These are phyloP conservation scores for Domatiomyces globalis DNA, from an alignment of 2,329 filamentous ascomycete genomes.

Conservation along the genomic window DNA sequence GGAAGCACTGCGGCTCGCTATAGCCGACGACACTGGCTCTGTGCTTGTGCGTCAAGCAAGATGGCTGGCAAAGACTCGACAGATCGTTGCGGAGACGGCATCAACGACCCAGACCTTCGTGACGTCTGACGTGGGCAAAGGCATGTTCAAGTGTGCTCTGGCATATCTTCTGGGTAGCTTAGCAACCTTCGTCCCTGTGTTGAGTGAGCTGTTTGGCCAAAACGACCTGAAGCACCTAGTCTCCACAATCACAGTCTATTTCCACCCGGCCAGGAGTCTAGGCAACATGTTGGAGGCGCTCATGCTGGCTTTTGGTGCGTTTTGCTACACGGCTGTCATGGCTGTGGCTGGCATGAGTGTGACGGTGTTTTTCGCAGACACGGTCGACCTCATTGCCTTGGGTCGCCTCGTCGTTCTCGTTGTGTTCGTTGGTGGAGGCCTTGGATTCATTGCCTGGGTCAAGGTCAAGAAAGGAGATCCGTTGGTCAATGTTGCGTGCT, in stretches of 20 bases:
- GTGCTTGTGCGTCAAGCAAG: constrained; percentile 3
- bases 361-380: constrained; percentile 60
- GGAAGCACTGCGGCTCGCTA: constrained; percentile 8
- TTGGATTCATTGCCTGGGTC: constrained; percentile 79
- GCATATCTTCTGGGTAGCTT: constrained; percentile 78
- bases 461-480: constrained; percentile 68
- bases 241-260: constrained; percentile 86
- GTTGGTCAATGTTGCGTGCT: constrained; percentile 71
- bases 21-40: constrained; percentile 12
- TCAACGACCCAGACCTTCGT: constrained; percentile 44
- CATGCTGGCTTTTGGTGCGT: constrained; percentile 60
- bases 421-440: constrained; percentile 69
- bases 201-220: constrained; percentile 61
- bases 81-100: constrained; percentile 18
- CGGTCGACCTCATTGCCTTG: constrained; percentile 50
- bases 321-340: constrained; percentile 62
- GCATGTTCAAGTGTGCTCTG: constrained; percentile 78
- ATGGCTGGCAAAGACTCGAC: constrained; percentile 1
- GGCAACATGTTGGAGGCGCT: constrained; percentile 84
- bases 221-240: constrained; percentile 91
- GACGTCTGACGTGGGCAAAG: constrained; percentile 58
- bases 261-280: constrained; percentile 72
- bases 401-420: constrained; percentile 69
- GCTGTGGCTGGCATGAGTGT: constrained; percentile 80
- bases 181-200: constrained; percentile 63